Evolutionary conservation across 1,139 yeast species (phyloP), one percentile per base, ranked within the genome.

Genomic region (Tardiomyces depauwii): DNA sequence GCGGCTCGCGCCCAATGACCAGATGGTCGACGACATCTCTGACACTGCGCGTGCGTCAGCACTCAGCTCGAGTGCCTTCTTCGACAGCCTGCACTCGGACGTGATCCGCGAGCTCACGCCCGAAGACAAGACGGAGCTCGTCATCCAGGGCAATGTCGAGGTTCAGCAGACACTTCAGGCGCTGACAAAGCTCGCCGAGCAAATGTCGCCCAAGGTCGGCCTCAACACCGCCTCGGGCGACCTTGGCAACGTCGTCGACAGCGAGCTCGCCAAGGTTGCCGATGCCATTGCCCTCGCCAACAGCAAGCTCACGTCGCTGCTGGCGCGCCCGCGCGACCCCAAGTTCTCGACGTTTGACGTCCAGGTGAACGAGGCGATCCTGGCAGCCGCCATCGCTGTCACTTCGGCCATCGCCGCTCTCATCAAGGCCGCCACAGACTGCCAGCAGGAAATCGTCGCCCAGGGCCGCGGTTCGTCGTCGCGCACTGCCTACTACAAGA

Each of bases 361-460:
- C 41, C 84, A 82, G 58, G 79, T 87, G 28, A 88, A 85, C 61
- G 86, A 81, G 54, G 84, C 91, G 0, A 76, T 88, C 50, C 67
- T 87, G 44, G 71, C 82, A 4, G 87, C 93, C 25, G 94, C 95
- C 0, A 76, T 82, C 54, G 86, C 88, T 16, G 82, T 87, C 23
- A 85, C 93, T 2, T 78, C 81, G 51, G 88, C 95, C 0, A 82
- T 88, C 45, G 79, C 82, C 6, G 71, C 76, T 18, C 74, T 87
- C 55, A 82, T 88, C 45, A 69, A 72, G 51, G 82, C 94, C 2
- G 87, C 95, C 1, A 80, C 88, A 19, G 89, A 79, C 42, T 80
- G 93, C 19, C 96, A 87, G 63, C 70, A 76, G 48, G 96, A 87
- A 63, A 86, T 87, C 61, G 95, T 85, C 6, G 73, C 77, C 42